Percentiles rank a stretch among this genome's conserved stretches.
phyloP scores from a whole-genome alignment of 2,329 filamentous ascomycete species.

The Aspergillus clavatus region DNA sequence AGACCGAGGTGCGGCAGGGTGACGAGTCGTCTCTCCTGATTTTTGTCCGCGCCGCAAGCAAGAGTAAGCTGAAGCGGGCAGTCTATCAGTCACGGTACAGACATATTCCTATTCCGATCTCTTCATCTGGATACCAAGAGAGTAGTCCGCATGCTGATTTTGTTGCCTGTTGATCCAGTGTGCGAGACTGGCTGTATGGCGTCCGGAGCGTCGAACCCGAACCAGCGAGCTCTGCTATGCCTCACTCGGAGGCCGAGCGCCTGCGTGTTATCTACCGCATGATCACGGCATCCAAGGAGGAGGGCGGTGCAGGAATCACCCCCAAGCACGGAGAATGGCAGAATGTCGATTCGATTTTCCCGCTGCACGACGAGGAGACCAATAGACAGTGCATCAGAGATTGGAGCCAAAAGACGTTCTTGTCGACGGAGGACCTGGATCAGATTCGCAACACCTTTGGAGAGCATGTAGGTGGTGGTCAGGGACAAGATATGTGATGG shows the following conservation, averaged over 20 bases:
- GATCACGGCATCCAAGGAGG: conserved; percentile 66
- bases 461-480: conserved; percentile 43
- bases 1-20: conserved; percentile 80
- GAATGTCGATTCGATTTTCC: conserved; percentile 69
- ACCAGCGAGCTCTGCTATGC: conserved; percentile 67
- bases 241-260: conserved; percentile 82
- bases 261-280: conserved; percentile 82
- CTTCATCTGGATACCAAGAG: too few relatives aligned
- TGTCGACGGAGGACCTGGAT: conserved; percentile 61
- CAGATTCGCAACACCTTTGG: conserved; percentile 74
- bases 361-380: conserved; percentile 71
- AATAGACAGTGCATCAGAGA: conserved; percentile 74
- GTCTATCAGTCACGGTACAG: conserved; percentile 72
- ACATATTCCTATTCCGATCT: neutral
- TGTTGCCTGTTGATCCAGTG: conserved; percentile 44
- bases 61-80: conserved; percentile 70
- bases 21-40: conserved; percentile 71
- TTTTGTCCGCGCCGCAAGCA: conserved; percentile 71
- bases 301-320: conserved; percentile 75
- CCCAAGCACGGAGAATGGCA: conserved; percentile 67
- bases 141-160: neutral
- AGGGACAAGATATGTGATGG: neutral
- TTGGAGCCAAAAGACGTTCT: conserved; percentile 55
- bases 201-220: conserved; percentile 74
- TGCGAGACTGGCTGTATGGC: conserved; percentile 93